Evolutionary conservation across 352 stramenopile species (phyloP), one percentile per base, ranked within the genome.

Genomic region (Phytopythium helicoides): DNA sequence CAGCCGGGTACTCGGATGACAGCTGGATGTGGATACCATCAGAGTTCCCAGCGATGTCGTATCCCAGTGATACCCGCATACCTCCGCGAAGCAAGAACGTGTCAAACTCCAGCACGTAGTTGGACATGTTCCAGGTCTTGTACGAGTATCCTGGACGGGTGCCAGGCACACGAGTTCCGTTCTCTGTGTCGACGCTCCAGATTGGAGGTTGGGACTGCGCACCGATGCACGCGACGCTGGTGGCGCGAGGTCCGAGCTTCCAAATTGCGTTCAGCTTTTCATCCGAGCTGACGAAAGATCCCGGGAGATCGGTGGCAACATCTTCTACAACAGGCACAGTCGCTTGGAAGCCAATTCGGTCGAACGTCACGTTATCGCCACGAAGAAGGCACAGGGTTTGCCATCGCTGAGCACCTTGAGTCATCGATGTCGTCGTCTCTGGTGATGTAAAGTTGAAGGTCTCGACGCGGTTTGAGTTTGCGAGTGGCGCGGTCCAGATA

Each of bases 1-100:
- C 52, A 45, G 21, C 52, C 19, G 61, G 61, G 28, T 69, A 69
- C 46, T 69, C 61, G 23, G 61, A 66, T n/a, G 61, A 48, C 31
- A 70, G 44, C 52, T 70, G 62, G 37, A 70, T 56, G 44, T 70
- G 62, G n/a, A 69, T 55, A 15, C 56, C 56, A n/a, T 69, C 62
- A 6, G 49, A 48, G 33, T 65, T 69, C n/a, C 40, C 47, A 12
- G 56, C 38, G 11, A 69, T 37, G 39, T 65, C 52, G 52, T 62
- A 69, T 14, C 52, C 56, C 26, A 69, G 46, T 10, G 57, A 60
- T 16, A 62, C 64, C 12, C 52, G 46, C 25, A 47, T 47, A 15
- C 57, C 62, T 6, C 57, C 62, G 39, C 53, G 57, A 18, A 63
- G 46, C 41, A 70, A 56, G 33, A 66, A 35, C 12, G 57, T 60